Percentiles rank a stretch among this genome's conserved stretches.
phyloP scores from a whole-genome alignment of 2,329 filamentous ascomycete genomes.

The Neonectria magnoliae region DNA sequence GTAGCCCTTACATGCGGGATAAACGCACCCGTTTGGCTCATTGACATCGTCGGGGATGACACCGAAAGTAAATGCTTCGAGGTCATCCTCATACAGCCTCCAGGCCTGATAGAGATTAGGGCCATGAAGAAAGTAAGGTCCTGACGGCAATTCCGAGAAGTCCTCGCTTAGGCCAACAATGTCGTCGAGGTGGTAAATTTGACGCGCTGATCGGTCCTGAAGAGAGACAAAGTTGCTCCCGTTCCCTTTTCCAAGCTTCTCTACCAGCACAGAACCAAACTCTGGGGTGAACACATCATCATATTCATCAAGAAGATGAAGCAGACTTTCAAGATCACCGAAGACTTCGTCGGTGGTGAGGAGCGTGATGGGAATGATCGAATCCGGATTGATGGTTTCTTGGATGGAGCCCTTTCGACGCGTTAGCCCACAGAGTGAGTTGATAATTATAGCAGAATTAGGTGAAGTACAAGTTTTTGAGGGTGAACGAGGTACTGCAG shows the following conservation, averaged over 20 bases:
- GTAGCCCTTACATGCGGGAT: not conserved
- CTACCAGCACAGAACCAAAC: slow-evolving; percentile 52
- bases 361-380: slow-evolving; percentile 53
- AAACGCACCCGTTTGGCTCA: slow-evolving; percentile 39
- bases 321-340: slow-evolving; percentile 47
- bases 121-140: slow-evolving; percentile 54
- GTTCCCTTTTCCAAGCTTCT: slow-evolving; percentile 46
- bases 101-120: slow-evolving; percentile 55
- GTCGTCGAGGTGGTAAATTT: slow-evolving; percentile 37
- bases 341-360: slow-evolving; percentile 52
- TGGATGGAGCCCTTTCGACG: slow-evolving; percentile 50
- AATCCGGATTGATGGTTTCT: slow-evolving; percentile 53
- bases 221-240: slow-evolving; percentile 6
- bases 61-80: slow-evolving; percentile 51
- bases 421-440: not conserved
- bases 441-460: not conserved
- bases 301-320: slow-evolving; percentile 46
- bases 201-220: not conserved
- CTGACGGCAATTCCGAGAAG: slow-evolving; percentile 48
- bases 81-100: slow-evolving; percentile 52
- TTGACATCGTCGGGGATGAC: slow-evolving; percentile 48
- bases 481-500: slow-evolving; percentile 54
- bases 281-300: slow-evolving; percentile 54
- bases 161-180: slow-evolving; percentile 27
- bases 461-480: slow-evolving; percentile 45